Conservation (phyloP, 257 asterid species). For the Plantago major region DNA sequence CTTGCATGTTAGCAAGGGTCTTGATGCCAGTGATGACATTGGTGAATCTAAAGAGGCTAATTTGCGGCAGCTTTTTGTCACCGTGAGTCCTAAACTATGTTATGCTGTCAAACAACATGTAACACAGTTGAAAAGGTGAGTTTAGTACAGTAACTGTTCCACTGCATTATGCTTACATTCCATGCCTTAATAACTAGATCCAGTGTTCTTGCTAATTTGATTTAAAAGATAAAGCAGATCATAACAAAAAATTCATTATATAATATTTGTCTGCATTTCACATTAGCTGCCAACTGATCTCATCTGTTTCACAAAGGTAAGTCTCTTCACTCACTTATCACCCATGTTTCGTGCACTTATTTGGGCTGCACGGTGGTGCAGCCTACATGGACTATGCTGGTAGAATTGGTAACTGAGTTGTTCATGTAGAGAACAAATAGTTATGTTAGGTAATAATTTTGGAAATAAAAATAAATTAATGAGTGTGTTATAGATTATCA, state of each 20-base stretch:
- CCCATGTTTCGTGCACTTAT: too few species aligned
- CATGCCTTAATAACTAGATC: not conserved
- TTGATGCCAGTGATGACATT: not conserved
- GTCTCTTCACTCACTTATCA: too few species aligned
- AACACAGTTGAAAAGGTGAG: conserved; percentile 50
- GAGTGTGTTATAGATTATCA: not conserved
- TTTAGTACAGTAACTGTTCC: not conserved
- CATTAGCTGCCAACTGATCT: not conserved
- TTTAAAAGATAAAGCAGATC: not conserved
- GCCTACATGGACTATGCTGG: too few species aligned
- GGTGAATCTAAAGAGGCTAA: conserved; percentile 15
- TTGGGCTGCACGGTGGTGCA: too few species aligned
- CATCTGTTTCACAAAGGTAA: too few species aligned
- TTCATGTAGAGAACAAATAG: too few species aligned
- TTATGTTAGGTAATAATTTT: too few species aligned
- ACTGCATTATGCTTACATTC: not conserved
- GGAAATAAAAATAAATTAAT: not conserved
- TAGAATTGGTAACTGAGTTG: too few species aligned
- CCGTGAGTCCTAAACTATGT: conserved; percentile 69
- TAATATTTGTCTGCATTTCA: not conserved
- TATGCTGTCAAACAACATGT: conserved; percentile 63
- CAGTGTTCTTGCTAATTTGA: not conserved
- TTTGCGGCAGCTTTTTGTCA: conserved; percentile 58
- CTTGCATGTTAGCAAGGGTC: not conserved
- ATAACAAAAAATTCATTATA: not conserved